Evolutionary conservation across 306 rosid species (phyloP).

Genomic region (Sicyos baderoa): DNA sequence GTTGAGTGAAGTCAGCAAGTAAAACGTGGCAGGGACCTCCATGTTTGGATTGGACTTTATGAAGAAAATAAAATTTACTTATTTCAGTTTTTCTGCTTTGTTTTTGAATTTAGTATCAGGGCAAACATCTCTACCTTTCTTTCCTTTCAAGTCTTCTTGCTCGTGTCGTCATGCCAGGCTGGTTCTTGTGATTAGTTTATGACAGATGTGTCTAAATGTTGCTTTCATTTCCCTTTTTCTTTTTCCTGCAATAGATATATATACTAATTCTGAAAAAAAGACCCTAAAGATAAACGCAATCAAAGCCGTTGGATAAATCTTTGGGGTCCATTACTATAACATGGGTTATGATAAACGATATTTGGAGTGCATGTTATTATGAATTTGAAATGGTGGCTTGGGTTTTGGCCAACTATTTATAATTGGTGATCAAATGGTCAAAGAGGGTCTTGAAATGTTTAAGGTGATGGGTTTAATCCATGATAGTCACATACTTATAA

Average conservation of each 20-base stretch:
- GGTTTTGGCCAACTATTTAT: no score
- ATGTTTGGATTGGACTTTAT: constrained; percentile 9
- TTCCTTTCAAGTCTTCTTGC: constrained; percentile 1
- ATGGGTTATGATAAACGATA: no score
- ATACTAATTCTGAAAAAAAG: not conserved
- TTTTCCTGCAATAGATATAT: not conserved
- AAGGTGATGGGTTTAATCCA: no score
- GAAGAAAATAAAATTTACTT: not conserved
- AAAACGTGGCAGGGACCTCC: constrained; percentile 6
- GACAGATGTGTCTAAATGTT: not conserved
- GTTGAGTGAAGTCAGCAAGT: not conserved
- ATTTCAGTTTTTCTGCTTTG: constrained; percentile 11
- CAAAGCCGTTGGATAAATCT: not conserved
- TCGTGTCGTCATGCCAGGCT: constrained; percentile 17
- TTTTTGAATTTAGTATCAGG: not conserved
- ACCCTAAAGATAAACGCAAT: no score
- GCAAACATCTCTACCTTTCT: constrained; percentile 12
- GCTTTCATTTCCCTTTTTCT: not conserved
- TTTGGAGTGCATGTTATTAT: no score
- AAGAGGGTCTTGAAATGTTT: no score
- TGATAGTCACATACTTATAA: no score
- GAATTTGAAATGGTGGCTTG: not conserved
- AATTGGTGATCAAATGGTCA: no score
- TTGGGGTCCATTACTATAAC: no score
- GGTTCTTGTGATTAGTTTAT: constrained; percentile 13